phyloP scores from a whole-genome alignment of 2,329 filamentous ascomycete species.

The Penicillium thymicola region DNA sequence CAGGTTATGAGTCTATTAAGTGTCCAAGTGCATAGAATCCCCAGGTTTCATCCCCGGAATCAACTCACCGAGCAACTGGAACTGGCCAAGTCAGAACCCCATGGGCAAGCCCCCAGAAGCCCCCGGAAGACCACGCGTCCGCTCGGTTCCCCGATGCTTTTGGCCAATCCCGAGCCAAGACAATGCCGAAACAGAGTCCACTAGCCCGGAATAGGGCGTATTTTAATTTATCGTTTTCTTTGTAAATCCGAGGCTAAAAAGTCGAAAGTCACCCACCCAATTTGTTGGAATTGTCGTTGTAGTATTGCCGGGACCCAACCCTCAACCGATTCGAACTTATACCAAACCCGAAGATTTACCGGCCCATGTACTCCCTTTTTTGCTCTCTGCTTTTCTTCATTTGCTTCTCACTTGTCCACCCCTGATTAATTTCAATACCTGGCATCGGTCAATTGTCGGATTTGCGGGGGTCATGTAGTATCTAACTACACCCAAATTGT shows the following conservation, averaged over 20 bases:
- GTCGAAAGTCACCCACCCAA: not conserved
- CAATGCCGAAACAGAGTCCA: not conserved
- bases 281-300: not conserved
- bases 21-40: not conserved
- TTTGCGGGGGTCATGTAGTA: not conserved
- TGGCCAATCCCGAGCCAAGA: conserved; percentile 1
- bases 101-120: no score
- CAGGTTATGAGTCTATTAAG: not conserved
- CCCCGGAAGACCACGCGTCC: no score
- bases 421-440: not conserved
- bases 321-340: no score
- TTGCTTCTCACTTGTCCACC: no score
- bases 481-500: not conserved
- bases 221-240: not conserved
- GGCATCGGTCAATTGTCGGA: conserved; percentile 11
- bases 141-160: conserved; percentile 11
- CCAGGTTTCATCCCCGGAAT: conserved; percentile 13
- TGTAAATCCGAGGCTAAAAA: not conserved
- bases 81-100: conserved; percentile 9
- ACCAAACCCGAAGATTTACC: not conserved
- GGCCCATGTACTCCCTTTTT: not conserved
- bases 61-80: conserved; percentile 17
- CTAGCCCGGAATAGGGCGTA: not conserved
- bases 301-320: not conserved
- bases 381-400: no score